A percentile compares a stretch with the other conserved stretches of the same genome.
Conservation (phyloP, 1,284 basidiomycete genomes). For the Malassezia psittaci region DNA sequence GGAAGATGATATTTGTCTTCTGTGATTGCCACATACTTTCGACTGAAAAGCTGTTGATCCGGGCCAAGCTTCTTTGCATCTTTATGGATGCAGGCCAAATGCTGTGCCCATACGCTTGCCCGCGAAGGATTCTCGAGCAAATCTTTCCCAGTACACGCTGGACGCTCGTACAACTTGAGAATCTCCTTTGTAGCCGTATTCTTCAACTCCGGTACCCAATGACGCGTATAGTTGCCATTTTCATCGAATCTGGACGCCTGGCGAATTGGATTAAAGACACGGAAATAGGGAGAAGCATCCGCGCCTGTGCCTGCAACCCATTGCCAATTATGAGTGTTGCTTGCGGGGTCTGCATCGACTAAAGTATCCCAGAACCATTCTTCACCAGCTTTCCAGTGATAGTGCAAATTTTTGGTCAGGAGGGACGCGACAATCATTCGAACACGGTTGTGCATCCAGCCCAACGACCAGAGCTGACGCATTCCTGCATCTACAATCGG, state of each 20-base stretch:
- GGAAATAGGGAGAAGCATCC: constrained; percentile 12
- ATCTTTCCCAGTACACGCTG: not conserved
- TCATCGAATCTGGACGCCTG: constrained; percentile 11
- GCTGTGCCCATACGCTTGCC: not conserved
- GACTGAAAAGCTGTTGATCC: not conserved
- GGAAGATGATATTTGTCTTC: not conserved
- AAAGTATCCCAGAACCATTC: constrained; percentile 16
- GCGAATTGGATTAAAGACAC: constrained; percentile 8
- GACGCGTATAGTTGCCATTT: constrained; percentile 2
- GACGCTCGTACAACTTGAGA: not conserved
- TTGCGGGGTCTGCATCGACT: constrained; percentile 14
- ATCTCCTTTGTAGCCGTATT: not conserved
- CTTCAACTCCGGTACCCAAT: constrained; percentile 11
- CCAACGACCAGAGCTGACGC: constrained; percentile 11
- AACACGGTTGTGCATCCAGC: constrained; percentile 17
- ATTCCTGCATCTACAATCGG: constrained; percentile 13
- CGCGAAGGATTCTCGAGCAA: not conserved
- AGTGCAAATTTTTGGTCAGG: constrained; percentile 7
- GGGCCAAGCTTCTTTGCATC: not conserved
- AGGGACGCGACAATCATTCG: constrained; percentile 13
- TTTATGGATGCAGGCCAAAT: not conserved
- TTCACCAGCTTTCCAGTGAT: constrained; percentile 8
- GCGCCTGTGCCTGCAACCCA: constrained; percentile 13
- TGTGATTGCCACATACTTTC: not conserved
- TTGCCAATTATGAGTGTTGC: constrained; percentile 13